Base-by-base conservation (phyloP, 371 early-diverging fungal genomes). In the Mortierella sp. region DNA sequence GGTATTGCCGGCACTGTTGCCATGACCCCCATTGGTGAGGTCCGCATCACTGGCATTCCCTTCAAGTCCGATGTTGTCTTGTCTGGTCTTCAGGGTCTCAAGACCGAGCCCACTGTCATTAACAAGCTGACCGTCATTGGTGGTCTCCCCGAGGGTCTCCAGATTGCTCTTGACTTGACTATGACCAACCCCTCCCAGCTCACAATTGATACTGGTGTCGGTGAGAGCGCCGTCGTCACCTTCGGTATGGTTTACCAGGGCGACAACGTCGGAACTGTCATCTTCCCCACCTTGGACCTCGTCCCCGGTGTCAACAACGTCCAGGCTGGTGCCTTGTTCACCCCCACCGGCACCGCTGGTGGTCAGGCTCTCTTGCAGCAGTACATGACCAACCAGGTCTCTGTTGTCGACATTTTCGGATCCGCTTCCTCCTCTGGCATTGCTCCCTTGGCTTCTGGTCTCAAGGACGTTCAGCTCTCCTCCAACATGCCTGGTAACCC, bases 111-210 rank as follows among this genome's bases (percentile, higher is more conserved):
- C 26, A 88, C 91, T 3, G 79, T 85, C 11, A 89, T 92, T 71
- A 89, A 91, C 78, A 81, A 87, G 69, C 74, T 93, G 74, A 90
- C 90, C 67, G 91, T 93, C 55, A 88, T 84, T n/a, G 93, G 91
- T 69, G 94, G 94, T 55, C 77, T 88, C 4, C 40, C 87, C 34
- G 80, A 87, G 0, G 81, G 87, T 64, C 85, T 93, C 54, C 80
- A 88, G 50, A 83, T 93, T 71, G 82, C 89, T 40, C 89, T 93
- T 69, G 86, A 87, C 73, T 87, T 90, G 61, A 85, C 91, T 72
- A 90, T 93, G 89, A 73, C 57, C 75, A 93, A 93, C 78, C 94
- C 93, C 26, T 89, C 91, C 21, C 87, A 82, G 71, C 89, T 93
- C 54, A 83, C 88, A 13, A 93, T 93, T 75, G 61, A 88, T 40